Evolutionary conservation across 75 land plant species (phyloP).

Genomic region (Gnetum montanum): DNA sequence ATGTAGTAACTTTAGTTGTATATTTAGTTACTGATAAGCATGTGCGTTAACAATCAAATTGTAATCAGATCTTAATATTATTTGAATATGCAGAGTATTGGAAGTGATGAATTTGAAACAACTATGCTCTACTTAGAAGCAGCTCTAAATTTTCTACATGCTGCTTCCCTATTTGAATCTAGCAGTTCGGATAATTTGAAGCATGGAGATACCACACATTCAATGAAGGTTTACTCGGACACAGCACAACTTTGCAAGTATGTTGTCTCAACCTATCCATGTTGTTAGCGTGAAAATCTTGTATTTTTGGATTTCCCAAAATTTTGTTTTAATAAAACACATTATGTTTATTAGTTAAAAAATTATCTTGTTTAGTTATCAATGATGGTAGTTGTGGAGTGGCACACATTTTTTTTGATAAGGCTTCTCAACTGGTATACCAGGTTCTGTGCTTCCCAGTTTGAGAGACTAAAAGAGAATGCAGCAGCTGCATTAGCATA

Average conservation of each 20-base stretch:
- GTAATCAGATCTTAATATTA: no score
- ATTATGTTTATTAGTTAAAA: no score
- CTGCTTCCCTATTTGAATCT: slow-evolving; percentile 68
- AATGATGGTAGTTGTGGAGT: no score
- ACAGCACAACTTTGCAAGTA: slow-evolving; percentile 95
- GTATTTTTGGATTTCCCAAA: not conserved
- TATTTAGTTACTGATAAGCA: no score
- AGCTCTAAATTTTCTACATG: slow-evolving; percentile 82
- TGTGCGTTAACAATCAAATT: no score
- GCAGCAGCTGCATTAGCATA: slow-evolving; percentile 91
- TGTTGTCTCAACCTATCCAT: slow-evolving; percentile 11
- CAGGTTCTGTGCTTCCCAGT: slow-evolving; percentile 79
- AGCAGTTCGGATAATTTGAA: slow-evolving; percentile 32
- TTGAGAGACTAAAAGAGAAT: slow-evolving; percentile 64
- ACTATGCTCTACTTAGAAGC: slow-evolving; percentile 73
- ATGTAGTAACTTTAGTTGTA: no score
- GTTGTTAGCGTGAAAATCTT: not conserved
- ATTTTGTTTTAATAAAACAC: not conserved
- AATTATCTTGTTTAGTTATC: no score
- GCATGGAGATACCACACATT: slow-evolving; percentile 35
- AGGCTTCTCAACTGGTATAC: not conserved
- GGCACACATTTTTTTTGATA: no score
- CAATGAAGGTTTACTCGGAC: slow-evolving; percentile 47
- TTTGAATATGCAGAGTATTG: slow-evolving; percentile 23
- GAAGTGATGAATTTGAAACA: slow-evolving; percentile 35